phyloP scores from a whole-genome alignment of 306 rosid species.

The Cicer bijugum region DNA sequence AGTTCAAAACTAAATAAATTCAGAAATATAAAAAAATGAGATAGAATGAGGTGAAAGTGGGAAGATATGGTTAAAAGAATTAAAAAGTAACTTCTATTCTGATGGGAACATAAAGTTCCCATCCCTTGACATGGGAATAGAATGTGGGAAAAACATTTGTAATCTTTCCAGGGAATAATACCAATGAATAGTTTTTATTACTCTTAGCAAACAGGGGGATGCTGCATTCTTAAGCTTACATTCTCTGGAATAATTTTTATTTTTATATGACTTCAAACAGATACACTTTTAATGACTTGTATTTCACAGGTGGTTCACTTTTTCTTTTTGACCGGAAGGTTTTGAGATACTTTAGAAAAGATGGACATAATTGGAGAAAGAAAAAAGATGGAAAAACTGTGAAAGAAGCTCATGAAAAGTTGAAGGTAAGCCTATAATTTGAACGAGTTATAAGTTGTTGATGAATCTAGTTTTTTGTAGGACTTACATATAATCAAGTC shows the following conservation, averaged over 20 bases:
- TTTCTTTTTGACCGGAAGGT: conserved; percentile 89
- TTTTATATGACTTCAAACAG: neutral
- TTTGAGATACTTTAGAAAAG: conserved; percentile 90
- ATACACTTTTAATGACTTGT: conserved; percentile 29
- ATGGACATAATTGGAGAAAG: conserved; percentile 95
- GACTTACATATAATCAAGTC: conserved; percentile 12
- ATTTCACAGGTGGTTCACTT: conserved; percentile 79
- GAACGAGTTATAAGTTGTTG: conserved; percentile 29
- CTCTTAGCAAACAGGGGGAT: neutral
- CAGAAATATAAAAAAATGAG: neutral
- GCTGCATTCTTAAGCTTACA: neutral
- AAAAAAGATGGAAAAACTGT: conserved; percentile 90
- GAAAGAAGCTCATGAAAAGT: conserved; percentile 94
- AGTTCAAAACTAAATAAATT: neutral
- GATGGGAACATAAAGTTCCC: neutral
- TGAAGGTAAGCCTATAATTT: conserved; percentile 65
- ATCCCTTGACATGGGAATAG: neutral
- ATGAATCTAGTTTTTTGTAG: conserved; percentile 7
- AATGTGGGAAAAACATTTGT: neutral
- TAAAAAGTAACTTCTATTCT: neutral
- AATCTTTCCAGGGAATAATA: neutral
- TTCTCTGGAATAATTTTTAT: neutral
- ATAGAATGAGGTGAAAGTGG: neutral
- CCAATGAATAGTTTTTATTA: neutral
- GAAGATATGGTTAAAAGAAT: neutral